Conservation (phyloP, 169 alveolate genomes). For the Theileria parva region DNA sequence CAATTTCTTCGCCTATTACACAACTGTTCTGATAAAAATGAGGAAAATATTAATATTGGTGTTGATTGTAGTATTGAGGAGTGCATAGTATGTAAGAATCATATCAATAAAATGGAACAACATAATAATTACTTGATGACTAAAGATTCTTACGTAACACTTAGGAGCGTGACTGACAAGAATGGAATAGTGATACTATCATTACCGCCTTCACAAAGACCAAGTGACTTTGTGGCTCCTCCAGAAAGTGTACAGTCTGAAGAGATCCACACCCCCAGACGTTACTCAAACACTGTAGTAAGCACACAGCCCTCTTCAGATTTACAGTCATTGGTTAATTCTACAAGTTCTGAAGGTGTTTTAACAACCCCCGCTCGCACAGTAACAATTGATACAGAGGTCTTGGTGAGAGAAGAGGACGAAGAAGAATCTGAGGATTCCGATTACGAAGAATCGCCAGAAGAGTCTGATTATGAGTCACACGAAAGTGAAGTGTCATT, state of each 20-base stretch:
- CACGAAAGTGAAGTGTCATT: background rate
- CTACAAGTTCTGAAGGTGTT: too few species aligned
- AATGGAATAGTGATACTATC: constrained; percentile 42
- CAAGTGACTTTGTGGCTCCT: constrained; percentile 2
- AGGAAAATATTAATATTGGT: background rate
- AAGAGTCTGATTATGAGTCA: background rate
- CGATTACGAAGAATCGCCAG: background rate
- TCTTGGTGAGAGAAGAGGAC: background rate
- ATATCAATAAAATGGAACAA: background rate
- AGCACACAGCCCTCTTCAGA: too few species aligned
- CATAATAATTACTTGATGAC: constrained; percentile 7
- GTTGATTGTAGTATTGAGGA: background rate
- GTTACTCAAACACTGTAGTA: too few species aligned
- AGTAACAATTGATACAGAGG: background rate
- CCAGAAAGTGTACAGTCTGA: background rate
- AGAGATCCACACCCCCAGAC: too few species aligned
- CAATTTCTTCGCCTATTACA: background rate
- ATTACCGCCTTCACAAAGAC: constrained; percentile 51
- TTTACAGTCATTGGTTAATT: too few species aligned
- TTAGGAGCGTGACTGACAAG: constrained; percentile 33
- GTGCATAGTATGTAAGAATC: constrained; percentile 33
- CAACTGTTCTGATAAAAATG: background rate
- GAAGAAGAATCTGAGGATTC: background rate
- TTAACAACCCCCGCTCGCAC: too few species aligned
- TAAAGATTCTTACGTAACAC: background rate